These are phyloP conservation scores for Gentiana dahurica DNA, from an alignment of 257 asterid genomes.

Conservation along the genomic window DNA sequence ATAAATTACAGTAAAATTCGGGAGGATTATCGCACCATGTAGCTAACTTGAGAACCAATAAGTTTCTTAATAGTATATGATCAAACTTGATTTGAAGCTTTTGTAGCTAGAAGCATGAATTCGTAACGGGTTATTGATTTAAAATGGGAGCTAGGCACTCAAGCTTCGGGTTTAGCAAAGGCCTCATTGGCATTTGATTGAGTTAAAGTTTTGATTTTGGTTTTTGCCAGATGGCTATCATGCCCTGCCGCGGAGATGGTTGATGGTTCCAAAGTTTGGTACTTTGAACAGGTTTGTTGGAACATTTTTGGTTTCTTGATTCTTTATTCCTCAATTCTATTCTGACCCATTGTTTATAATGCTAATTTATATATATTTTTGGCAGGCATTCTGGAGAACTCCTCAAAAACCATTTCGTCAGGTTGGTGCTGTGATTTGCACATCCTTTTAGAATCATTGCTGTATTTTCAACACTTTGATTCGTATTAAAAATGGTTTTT, in stretches of 20 bases:
- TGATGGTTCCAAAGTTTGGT: slow-evolving; percentile 92
- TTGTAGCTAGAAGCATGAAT: too few species aligned
- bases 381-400: slow-evolving; percentile 96
- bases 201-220: background rate
- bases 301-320: too few species aligned
- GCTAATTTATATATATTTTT: slow-evolving; percentile 10
- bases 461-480: background rate
- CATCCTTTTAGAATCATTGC: background rate
- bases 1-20: too few species aligned
- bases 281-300: slow-evolving; percentile 70
- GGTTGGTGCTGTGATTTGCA: slow-evolving; percentile 38
- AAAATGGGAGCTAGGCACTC: too few species aligned
- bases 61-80: too few species aligned
- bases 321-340: background rate
- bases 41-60: too few species aligned
- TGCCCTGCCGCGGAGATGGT: slow-evolving; percentile 97
- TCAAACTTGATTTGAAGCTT: too few species aligned
- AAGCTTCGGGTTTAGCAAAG: too few species aligned
- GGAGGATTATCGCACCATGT: too few species aligned
- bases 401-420: slow-evolving; percentile 92
- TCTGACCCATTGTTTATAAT: background rate
- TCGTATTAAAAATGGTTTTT: background rate
- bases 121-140: too few species aligned
- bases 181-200: too few species aligned
- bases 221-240: slow-evolving; percentile 61